Percentiles rank a stretch among this genome's conserved stretches.
Evolutionary conservation across 768 basidiomycete genomes (phyloP).

Genomic region (Cystofilobasidium capitatum): DNA sequence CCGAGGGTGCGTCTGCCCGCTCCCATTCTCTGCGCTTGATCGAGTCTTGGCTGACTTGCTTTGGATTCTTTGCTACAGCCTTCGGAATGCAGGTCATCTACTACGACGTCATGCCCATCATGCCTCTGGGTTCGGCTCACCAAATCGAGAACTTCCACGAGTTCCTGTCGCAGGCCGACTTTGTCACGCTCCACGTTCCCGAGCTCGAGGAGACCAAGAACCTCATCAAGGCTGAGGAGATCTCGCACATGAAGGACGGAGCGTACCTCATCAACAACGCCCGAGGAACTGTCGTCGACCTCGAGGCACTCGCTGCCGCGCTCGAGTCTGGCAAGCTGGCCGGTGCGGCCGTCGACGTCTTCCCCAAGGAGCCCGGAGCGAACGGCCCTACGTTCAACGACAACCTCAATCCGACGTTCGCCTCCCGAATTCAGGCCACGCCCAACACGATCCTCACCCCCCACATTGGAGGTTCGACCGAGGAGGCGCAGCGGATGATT

Average conservation of each 20-base stretch:
- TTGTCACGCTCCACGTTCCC: slow-evolving; percentile 91
- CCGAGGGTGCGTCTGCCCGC: slow-evolving; percentile 46
- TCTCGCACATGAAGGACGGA: slow-evolving; percentile 87
- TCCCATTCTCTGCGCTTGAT: background rate
- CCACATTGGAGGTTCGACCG: slow-evolving; percentile 97
- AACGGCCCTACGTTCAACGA: slow-evolving; percentile 84
- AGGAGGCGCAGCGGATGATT: slow-evolving; percentile 96
- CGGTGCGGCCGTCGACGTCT: slow-evolving; percentile 88
- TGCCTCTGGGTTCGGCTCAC: slow-evolving; percentile 89
- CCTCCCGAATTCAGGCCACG: slow-evolving; percentile 59
- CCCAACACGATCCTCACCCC: slow-evolving; percentile 95
- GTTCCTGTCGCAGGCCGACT: slow-evolving; percentile 73
- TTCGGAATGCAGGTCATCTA: slow-evolving; percentile 94
- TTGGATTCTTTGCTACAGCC: slow-evolving; percentile 39
- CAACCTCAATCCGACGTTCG: slow-evolving; percentile 68
- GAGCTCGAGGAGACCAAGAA: slow-evolving; percentile 92
- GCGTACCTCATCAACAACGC: slow-evolving; percentile 97
- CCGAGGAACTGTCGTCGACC: slow-evolving; percentile 88
- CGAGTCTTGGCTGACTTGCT: background rate
- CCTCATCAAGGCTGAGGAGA: slow-evolving; percentile 69
- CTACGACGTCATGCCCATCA: slow-evolving; percentile 89
- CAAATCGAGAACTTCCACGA: slow-evolving; percentile 71
- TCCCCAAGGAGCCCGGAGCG: slow-evolving; percentile 80
- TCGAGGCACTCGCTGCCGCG: slow-evolving; percentile 73
- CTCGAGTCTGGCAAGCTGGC: slow-evolving; percentile 80